Percentiles rank a stretch among this genome's conserved stretches.
phyloP scores from a whole-genome alignment of 2,329 filamentous ascomycete genomes.

The Ophiostoma pallidulum region DNA sequence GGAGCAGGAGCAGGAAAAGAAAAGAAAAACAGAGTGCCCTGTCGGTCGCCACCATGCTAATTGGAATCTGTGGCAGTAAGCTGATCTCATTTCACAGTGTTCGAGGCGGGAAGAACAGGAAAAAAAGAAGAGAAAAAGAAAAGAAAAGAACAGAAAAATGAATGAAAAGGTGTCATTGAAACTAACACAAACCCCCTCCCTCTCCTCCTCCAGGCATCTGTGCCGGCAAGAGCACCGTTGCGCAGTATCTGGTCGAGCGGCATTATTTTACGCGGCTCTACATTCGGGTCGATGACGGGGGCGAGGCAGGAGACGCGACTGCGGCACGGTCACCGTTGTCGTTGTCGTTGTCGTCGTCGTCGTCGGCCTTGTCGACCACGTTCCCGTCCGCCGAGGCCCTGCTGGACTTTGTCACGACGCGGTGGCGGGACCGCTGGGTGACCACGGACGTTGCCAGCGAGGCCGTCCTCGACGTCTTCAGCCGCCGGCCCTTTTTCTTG shows the following conservation, averaged over 20 bases:
- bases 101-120: no score
- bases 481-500: conserved; percentile 82
- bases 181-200: no score
- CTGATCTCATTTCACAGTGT: neutral
- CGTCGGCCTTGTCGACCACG: neutral
- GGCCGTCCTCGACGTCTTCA: conserved; percentile 61
- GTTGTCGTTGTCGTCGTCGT: no score
- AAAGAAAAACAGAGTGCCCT: neutral
- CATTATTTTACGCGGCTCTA: conserved; percentile 71
- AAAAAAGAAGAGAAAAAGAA: no score
- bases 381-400: conserved; percentile 56
- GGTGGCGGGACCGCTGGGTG: conserved; percentile 78
- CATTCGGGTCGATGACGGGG: conserved; percentile 29
- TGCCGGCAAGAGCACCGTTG: conserved; percentile 84
- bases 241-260: conserved; percentile 74
- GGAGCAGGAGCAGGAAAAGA: no score
- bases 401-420: conserved; percentile 74
- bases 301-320: neutral
- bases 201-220: conserved; percentile 61
- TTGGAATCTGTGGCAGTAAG: conserved; percentile 65
- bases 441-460: conserved; percentile 75
- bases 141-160: no score
- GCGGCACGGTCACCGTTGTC: no score
- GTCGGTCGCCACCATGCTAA: conserved; percentile 47
- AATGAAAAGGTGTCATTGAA: no score